Conservation (phyloP, 805 yeast genomes). For the Yamadazyma scolyti region DNA sequence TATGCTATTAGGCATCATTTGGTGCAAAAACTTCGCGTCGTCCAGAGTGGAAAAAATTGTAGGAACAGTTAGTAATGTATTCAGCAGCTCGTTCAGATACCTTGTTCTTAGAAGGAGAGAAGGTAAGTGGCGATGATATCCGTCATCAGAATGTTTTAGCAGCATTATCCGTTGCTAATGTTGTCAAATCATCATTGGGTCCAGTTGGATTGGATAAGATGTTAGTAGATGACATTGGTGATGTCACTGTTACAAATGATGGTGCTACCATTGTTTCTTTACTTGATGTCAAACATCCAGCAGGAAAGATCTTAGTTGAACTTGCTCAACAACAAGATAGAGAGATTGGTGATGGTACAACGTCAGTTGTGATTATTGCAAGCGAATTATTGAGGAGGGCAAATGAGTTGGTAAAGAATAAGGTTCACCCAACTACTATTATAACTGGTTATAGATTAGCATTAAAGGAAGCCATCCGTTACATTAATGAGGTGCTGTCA, state of each 20-base stretch:
- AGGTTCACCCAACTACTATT: slow-evolving; percentile 96
- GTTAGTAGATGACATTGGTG: slow-evolving; percentile 98
- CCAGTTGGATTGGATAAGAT: slow-evolving; percentile 98
- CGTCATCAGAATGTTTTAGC: slow-evolving; percentile 96
- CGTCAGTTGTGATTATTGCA: slow-evolving; percentile 95
- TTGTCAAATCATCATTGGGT: slow-evolving; percentile 87
- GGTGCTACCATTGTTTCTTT: slow-evolving; percentile 94
- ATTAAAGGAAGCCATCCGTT: slow-evolving; percentile 82
- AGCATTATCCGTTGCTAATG: slow-evolving; percentile 81
- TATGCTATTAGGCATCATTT: too few species aligned
- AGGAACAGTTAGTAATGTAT: slow-evolving; percentile 40
- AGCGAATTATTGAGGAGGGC: slow-evolving; percentile 90
- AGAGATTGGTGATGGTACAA: slow-evolving; percentile 98
- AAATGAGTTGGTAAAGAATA: slow-evolving; percentile 86
- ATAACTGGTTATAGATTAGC: slow-evolving; percentile 96
- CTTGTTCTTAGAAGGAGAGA: slow-evolving; percentile 92
- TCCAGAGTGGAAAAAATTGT: too few species aligned
- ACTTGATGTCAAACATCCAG: slow-evolving; percentile 97
- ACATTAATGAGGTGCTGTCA: slow-evolving; percentile 80
- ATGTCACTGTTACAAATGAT: slow-evolving; percentile 97
- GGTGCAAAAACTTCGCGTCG: too few species aligned
- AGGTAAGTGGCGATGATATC: slow-evolving; percentile 92
- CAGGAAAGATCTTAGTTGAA: slow-evolving; percentile 95
- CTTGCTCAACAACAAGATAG: slow-evolving; percentile 98
- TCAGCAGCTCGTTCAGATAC: slow-evolving; percentile 87